A percentile compares a stretch with the other conserved stretches of the same genome.
These are phyloP conservation scores for Mycoemilia scoparia DNA, from an alignment of 192 early-diverging fungal species.

Conservation along the genomic window DNA sequence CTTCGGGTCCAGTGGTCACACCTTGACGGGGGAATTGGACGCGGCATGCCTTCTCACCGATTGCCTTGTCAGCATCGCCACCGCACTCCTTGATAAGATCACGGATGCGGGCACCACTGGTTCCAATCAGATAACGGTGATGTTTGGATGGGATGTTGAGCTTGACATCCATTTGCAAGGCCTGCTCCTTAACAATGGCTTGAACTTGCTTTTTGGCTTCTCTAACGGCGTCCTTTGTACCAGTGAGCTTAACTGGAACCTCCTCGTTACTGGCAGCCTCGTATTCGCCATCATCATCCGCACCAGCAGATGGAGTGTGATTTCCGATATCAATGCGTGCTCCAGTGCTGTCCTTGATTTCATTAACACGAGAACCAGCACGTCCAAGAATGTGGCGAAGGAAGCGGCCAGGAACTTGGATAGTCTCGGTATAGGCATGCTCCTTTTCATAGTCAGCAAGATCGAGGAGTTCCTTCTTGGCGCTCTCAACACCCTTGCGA, in stretches of 20 bases:
- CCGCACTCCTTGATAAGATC: constrained; percentile 39
- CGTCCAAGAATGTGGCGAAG: constrained; percentile 68
- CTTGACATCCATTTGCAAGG: constrained; percentile 30
- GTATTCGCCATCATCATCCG: constrained; percentile 4
- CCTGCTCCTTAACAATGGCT: constrained; percentile 38
- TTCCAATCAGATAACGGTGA: constrained; percentile 50
- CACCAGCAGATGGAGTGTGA: too few species aligned
- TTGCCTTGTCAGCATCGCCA: constrained; percentile 31
- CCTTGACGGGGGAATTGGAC: constrained; percentile 50
- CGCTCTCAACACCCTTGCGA: constrained; percentile 57
- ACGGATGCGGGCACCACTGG: constrained; percentile 39
- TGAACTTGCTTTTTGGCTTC: constrained; percentile 37
- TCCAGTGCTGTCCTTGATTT: constrained; percentile 51
- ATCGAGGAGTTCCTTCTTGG: constrained; percentile 66
- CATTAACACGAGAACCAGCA: constrained; percentile 45
- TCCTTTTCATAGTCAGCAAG: constrained; percentile 68
- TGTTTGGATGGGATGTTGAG: constrained; percentile 31
- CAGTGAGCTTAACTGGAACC: constrained; percentile 29
- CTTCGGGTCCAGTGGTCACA: constrained; percentile 9
- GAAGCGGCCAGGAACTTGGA: constrained; percentile 39
- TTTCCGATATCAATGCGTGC: constrained; percentile 56
- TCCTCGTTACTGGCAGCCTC: not conserved
- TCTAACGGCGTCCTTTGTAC: constrained; percentile 34
- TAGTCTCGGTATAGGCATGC: constrained; percentile 42
- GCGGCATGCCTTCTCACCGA: constrained; percentile 28